Evolutionary conservation across 106 monocot genomes (phyloP), one percentile per base, ranked within the genome.

Genomic region (Allium fistulosum): DNA sequence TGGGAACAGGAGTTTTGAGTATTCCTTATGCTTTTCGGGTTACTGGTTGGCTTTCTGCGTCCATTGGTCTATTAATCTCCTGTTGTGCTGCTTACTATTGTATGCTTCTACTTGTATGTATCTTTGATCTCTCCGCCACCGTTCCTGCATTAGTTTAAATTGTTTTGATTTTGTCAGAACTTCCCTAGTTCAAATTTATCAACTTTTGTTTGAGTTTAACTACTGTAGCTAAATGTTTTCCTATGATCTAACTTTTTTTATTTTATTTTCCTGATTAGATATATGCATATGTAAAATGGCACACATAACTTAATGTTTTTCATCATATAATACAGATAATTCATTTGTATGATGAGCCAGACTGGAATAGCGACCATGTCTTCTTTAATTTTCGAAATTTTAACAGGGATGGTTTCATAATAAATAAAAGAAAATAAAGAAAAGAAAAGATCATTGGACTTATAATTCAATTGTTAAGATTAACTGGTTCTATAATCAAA

Each of bases 81-180:
- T 78, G 76, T n/a, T 17, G 72, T 49, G 61, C 70, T 59, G 84
- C 73, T 51, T 76, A 62, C 66, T 81, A 81, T 49, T 81, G 81
- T 78, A 88, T 88, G 88, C 78, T 84, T 11, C 88, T 88, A 27
- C 80, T 84, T 58, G 88, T 88, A 46, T 68, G 82, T 77, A 50
- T 52, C 59, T 58, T 46, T 14, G 48, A 2, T 15, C 28, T 63
- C 61, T 1, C 52, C 13, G 10, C 13, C 52, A 53, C 52, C 52
- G 52, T 10, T 53, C 53, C 0, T 55, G 2, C 15, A 55, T 55
- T 18, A 15, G 53, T 6, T 55, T 55, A 15, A 55, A 55, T 12
- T 55, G 3, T 55, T 55, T 5, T 55, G 11, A 55, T 55, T 55
- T 55, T 55, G 13, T 53, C 6, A 12, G 11, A 55, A 0, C 3